Evolutionary conservation across 176 grass and related monocot genomes (phyloP).

Genomic region (Carex pumila): DNA sequence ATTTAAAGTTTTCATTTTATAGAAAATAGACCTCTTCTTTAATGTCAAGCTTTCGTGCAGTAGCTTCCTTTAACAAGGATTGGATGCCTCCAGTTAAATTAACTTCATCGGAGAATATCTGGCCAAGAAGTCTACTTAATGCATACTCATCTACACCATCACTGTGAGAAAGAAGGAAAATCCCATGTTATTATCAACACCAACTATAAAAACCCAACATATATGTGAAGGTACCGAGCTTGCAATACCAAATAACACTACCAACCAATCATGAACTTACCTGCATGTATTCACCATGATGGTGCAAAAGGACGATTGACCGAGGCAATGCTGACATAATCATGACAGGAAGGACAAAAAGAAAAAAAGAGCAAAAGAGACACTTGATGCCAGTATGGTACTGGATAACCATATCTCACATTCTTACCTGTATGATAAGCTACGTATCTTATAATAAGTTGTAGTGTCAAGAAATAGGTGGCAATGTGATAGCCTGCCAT

Average conservation of each 20-base stretch:
- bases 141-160: conserved; percentile 83
- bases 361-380: not conserved
- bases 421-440: conserved; percentile 66
- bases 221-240: not conserved
- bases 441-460: conserved; percentile 79
- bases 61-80: conserved; percentile 70
- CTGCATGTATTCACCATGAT: not conserved
- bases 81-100: conserved; percentile 44
- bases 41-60: conserved; percentile 76
- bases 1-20: not conserved
- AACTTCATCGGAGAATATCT: conserved; percentile 50
- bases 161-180: conserved; percentile 45
- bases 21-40: conserved; percentile 83
- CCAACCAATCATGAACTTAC: not conserved
- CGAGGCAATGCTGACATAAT: not conserved
- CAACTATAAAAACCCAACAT: not conserved
- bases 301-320: not conserved
- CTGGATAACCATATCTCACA: not conserved
- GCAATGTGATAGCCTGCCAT: conserved; percentile 77
- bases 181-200: not conserved
- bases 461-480: conserved; percentile 79
- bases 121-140: conserved; percentile 81
- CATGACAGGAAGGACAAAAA: not conserved
- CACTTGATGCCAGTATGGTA: not conserved
- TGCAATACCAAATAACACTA: not conserved